Evolutionary conservation across 352 stramenopile species (phyloP).

Genomic region (Pythium diclinum): DNA sequence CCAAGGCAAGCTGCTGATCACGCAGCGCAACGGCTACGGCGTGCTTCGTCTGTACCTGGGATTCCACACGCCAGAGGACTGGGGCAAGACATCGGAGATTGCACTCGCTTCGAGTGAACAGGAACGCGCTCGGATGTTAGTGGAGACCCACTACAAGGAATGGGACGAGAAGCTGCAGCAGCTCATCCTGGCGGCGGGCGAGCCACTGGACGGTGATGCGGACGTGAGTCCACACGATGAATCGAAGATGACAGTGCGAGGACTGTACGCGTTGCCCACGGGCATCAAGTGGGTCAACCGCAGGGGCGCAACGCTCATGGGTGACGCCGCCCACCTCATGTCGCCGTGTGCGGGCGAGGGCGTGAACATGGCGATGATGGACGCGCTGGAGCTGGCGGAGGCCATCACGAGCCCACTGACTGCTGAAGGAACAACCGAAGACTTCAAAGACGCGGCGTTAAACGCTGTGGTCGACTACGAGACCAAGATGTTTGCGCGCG

Average conservation of each 20-base stretch:
- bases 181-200: slow-evolving; percentile 10
- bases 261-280: slow-evolving; percentile 20
- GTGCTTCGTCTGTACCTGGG: slow-evolving; percentile 26
- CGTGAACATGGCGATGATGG: slow-evolving; percentile 33
- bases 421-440: neutral
- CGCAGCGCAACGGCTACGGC: slow-evolving; percentile 26
- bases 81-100: slow-evolving; percentile 9
- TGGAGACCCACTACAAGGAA: slow-evolving; percentile 17
- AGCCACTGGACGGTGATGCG: neutral
- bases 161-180: slow-evolving; percentile 13
- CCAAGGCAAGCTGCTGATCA: slow-evolving; percentile 17
- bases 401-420: neutral
- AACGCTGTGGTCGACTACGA: slow-evolving; percentile 13
- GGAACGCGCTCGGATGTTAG: slow-evolving; percentile 8
- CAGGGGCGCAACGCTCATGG: slow-evolving; percentile 26
- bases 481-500: slow-evolving; percentile 17
- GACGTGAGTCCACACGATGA: neutral
- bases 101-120: neutral
- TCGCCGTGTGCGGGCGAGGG: slow-evolving; percentile 34
- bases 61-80: slow-evolving; percentile 12
- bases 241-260: slow-evolving; percentile 9
- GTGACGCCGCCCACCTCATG: slow-evolving; percentile 38
- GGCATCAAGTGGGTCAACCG: slow-evolving; percentile 18
- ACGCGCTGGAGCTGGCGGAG: slow-evolving; percentile 25
- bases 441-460: slow-evolving; percentile 2